Percentiles rank a stretch among this genome's conserved stretches.
Conservation (phyloP, 352 stramenopile species). For the Phytophthora meadii region DNA sequence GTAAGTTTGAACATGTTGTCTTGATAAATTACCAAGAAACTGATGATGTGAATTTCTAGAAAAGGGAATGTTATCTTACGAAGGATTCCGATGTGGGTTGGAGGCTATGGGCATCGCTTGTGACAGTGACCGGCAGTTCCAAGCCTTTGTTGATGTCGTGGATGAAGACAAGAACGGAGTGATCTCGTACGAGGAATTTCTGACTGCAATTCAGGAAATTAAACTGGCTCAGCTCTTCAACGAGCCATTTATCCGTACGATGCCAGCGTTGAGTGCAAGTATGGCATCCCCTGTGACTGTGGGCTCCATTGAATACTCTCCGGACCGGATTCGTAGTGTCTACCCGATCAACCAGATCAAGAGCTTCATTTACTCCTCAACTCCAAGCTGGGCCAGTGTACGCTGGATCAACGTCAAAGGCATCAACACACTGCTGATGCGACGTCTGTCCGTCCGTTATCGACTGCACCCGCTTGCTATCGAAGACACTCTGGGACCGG, state of each 20-base stretch:
- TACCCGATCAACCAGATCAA: conserved; percentile 72
- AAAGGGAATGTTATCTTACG: conserved; percentile 67
- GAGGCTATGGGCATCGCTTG: conserved; percentile 80
- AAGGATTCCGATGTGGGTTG: conserved; percentile 67
- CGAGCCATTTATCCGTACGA: conserved; percentile 54
- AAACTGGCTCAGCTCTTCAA: conserved; percentile 88
- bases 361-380: conserved; percentile 84
- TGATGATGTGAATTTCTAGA: conserved; percentile 22
- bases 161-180: conserved; percentile 79
- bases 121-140: conserved; percentile 65
- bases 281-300: conserved; percentile 32
- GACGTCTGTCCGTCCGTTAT: conserved; percentile 78
- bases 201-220: conserved; percentile 85
- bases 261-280: conserved; percentile 21
- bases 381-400: conserved; percentile 69
- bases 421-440: conserved; percentile 62
- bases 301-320: conserved; percentile 78
- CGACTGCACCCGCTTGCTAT: conserved; percentile 84
- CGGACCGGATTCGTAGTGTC: conserved; percentile 72
- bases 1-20: conserved; percentile 24
- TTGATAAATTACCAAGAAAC: background rate
- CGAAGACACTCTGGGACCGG: conserved; percentile 78
- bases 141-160: conserved; percentile 73
- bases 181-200: conserved; percentile 87
- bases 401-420: conserved; percentile 84